Evolutionary conservation across 2,329 filamentous ascomycete species (phyloP).

Genomic region (Sphaerostilbella broomeana): DNA sequence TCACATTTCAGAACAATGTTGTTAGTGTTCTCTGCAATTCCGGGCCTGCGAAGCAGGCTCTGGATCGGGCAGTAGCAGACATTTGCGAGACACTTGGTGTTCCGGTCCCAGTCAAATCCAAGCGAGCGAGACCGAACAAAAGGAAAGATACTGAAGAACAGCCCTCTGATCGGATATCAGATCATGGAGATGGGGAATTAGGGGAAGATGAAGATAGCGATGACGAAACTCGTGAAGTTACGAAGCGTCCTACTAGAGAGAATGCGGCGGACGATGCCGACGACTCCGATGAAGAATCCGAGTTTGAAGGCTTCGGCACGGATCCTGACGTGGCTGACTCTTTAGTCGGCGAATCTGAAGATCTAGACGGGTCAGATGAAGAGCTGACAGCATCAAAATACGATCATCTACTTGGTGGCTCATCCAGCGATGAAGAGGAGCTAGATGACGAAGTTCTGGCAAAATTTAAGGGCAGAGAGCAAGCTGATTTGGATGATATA

Average conservation of each 20-base stretch:
- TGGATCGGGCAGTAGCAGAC: conserved; percentile 42
- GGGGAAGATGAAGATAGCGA: background rate
- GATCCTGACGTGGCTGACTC: conserved; percentile 23
- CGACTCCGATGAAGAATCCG: conserved; percentile 29
- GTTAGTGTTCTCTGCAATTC: conserved; percentile 52
- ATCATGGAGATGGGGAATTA: background rate
- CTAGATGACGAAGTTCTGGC: conserved; percentile 28
- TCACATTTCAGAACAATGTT: conserved; percentile 48
- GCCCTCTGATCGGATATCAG: conserved; percentile 19
- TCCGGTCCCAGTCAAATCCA: conserved; percentile 36
- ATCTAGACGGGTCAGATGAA: conserved; percentile 24
- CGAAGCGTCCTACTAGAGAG: conserved; percentile 13
- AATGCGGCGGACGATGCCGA: conserved; percentile 22
- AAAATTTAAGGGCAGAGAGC: conserved; percentile 28
- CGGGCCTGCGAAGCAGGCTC: conserved; percentile 42
- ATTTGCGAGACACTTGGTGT: conserved; percentile 45
- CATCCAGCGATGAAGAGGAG: conserved; percentile 37
- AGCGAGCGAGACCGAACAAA: conserved; percentile 27
- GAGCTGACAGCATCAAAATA: conserved; percentile 35
- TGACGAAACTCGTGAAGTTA: background rate
- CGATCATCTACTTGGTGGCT: conserved; percentile 39
- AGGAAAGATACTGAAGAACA: conserved; percentile 27
- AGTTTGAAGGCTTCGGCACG: conserved; percentile 32
- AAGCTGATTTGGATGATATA: conserved; percentile 34
- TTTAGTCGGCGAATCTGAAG: conserved; percentile 17